phyloP scores from a whole-genome alignment of 2,329 filamentous ascomycete species.

The Beauveria caledonica region DNA sequence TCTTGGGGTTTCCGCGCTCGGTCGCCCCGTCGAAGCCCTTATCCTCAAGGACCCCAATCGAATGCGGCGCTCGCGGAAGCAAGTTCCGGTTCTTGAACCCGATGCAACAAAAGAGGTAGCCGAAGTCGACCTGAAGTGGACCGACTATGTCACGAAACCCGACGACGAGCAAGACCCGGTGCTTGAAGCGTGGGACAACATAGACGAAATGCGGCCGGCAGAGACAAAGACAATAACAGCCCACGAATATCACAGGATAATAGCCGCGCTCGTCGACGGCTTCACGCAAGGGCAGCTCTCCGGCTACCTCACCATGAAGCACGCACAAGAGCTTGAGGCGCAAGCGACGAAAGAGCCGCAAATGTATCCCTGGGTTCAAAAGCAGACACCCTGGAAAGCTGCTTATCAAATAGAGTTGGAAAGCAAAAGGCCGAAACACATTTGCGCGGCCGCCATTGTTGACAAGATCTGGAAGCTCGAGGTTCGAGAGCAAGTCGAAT shows the following conservation, averaged over 20 bases:
- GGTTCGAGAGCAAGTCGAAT: constrained; percentile 5
- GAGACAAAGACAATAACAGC: constrained; percentile 29
- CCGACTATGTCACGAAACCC: constrained; percentile 17
- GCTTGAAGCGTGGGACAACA: constrained; percentile 34
- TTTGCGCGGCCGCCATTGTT: background rate
- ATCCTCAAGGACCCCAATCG: constrained; percentile 35
- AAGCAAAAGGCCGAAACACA: constrained; percentile 1
- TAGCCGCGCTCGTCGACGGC: constrained; percentile 30
- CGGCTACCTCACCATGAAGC: constrained; percentile 29
- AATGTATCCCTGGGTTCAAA: constrained; percentile 3
- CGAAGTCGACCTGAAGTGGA: constrained; percentile 23
- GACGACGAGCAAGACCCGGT: constrained; percentile 14
- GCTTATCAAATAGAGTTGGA: background rate
- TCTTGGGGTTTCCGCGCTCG: constrained; percentile 27
- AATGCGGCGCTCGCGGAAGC: constrained; percentile 16
- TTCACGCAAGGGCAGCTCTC: constrained; percentile 40
- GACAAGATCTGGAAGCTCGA: constrained; percentile 9
- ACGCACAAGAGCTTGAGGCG: background rate
- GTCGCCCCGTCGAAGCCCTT: constrained; percentile 34
- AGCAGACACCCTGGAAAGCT: constrained; percentile 1
- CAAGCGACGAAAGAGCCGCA: background rate
- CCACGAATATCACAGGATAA: constrained; percentile 34
- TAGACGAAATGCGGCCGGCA: constrained; percentile 40
- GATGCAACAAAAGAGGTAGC: constrained; percentile 8
- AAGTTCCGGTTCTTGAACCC: constrained; percentile 15